Evolutionary conservation across 306 rosid species (phyloP), one percentile per base, ranked within the genome.

Genomic region (Cajanus cajan): DNA sequence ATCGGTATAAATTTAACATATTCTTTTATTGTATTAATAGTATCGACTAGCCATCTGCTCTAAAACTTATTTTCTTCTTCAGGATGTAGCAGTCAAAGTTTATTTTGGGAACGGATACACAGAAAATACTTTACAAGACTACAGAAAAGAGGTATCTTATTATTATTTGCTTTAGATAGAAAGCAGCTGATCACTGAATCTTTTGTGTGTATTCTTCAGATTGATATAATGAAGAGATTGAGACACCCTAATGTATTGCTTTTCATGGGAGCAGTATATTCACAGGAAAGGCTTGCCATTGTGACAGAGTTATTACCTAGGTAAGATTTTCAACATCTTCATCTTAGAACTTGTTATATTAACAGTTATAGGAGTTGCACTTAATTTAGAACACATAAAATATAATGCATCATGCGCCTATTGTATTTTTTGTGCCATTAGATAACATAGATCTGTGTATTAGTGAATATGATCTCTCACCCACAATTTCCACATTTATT

Each of bases 201-300:
- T 77, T 66, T 33, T 79, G 19, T 72, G 43, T 48, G 40, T 70
- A 8, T 64, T 34, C 75, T 63, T 85, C 82, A 93, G 94, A 86
- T 91, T 87, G 86, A 85, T 86, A 93, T 93, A 87, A 91, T 89
- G 98, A 90, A 88, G 89, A 88, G 94, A 84, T 80, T 88, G 80
- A 85, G 98, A 72, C 98, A 91, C 84, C 96, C 98, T 50, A 91
- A 93, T 84, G 94, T 91, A 18, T 74, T 93, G 82, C 80, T 93
- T 66, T 93, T 90, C 80, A 87, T 93, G 94, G 98, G 98, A 79
- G 96, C 96, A 36, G 89, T 89, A 47, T 91, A 79, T 81, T 82
- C 96, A 41, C 92, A 19, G 55, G 89, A 88, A 85, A 79, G 85
- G 68, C 91, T 88, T 69, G 89, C 96, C 74, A 90, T 89, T 40